Conservation (phyloP, 345 rosid genomes). For the Pugionium dolabratum region DNA sequence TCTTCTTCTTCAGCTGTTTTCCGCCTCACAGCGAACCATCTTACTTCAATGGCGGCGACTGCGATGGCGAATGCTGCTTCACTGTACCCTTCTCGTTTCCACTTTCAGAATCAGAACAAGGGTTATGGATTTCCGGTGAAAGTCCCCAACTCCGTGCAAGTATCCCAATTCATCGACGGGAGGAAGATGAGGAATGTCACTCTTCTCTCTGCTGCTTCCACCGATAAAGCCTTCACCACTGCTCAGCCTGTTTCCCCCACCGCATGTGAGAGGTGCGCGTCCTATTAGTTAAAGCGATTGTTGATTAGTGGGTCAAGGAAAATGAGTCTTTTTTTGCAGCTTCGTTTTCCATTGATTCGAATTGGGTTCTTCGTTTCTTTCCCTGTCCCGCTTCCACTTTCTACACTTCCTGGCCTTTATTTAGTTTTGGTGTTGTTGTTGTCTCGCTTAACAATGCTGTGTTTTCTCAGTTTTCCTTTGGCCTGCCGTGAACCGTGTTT, state of each 20-base stretch:
- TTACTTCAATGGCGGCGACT: conserved; percentile 39
- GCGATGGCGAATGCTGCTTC: conserved; percentile 27
- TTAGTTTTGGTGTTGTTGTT: not conserved
- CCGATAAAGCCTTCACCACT: conserved; percentile 27
- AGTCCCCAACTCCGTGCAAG: conserved; percentile 25
- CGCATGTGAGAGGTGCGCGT: conserved; percentile 26
- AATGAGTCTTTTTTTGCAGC: not conserved
- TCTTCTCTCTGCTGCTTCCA: conserved; percentile 34
- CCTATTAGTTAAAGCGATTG: not conserved
- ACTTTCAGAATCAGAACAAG: conserved; percentile 21
- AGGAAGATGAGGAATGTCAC: conserved; percentile 33
- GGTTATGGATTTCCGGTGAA: conserved; percentile 22
- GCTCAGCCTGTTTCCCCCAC: conserved; percentile 22
- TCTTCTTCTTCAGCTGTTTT: conserved; percentile 25
- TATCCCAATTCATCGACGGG: conserved; percentile 30
- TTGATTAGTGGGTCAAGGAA: conserved; percentile 1
- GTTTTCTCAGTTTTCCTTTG: conserved; percentile 1
- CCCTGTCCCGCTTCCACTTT: not conserved
- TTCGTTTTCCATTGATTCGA: conserved; percentile 8
- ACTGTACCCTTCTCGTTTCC: conserved; percentile 10
- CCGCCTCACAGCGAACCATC: conserved; percentile 34
- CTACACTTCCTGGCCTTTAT: not conserved
- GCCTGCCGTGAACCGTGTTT: not conserved
- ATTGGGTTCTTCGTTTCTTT: not conserved
- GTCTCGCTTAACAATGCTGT: not conserved